Conservation (phyloP, 371 early-diverging fungal genomes). For the Zancudomyces culisetae region DNA sequence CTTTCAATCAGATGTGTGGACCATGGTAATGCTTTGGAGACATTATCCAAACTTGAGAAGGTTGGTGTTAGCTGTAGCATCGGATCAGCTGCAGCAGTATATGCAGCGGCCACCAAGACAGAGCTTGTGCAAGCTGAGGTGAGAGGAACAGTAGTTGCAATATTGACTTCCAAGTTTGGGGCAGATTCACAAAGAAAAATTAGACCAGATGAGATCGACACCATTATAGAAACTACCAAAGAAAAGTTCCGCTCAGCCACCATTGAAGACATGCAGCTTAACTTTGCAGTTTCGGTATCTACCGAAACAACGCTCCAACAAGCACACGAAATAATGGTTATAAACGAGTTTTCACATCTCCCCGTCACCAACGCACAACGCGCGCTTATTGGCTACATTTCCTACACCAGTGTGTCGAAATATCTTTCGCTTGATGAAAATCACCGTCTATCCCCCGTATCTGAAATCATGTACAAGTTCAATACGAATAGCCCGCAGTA, state of each 20-base stretch:
- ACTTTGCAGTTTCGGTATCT: slow-evolving; percentile 54
- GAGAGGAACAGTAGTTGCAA: slow-evolving; percentile 41
- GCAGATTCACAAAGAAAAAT: slow-evolving; percentile 60
- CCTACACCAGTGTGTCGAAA: slow-evolving; percentile 38
- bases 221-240: slow-evolving; percentile 35
- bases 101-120: slow-evolving; percentile 20
- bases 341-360: slow-evolving; percentile 67
- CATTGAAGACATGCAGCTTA: slow-evolving; percentile 70
- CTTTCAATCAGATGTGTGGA: slow-evolving; percentile 43
- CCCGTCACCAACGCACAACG: slow-evolving; percentile 50
- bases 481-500: slow-evolving; percentile 15
- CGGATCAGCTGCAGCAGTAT: slow-evolving; percentile 41
- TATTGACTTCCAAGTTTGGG: slow-evolving; percentile 38
- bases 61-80: slow-evolving; percentile 10
- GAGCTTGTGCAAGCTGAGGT: slow-evolving; percentile 18
- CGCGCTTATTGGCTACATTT: slow-evolving; percentile 61
- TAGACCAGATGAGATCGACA: slow-evolving; percentile 43
- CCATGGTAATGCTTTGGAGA: slow-evolving; percentile 27
- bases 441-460: slow-evolving; percentile 27
- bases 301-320: slow-evolving; percentile 31
- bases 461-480: slow-evolving; percentile 40
- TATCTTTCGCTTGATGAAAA: slow-evolving; percentile 32
- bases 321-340: slow-evolving; percentile 58
- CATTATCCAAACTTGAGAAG: slow-evolving; percentile 7
- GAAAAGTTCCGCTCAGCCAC: slow-evolving; percentile 55